These are phyloP conservation scores for Debaryomyces subglobosus DNA, from an alignment of 1,139 yeast genomes.

Conservation along the genomic window DNA sequence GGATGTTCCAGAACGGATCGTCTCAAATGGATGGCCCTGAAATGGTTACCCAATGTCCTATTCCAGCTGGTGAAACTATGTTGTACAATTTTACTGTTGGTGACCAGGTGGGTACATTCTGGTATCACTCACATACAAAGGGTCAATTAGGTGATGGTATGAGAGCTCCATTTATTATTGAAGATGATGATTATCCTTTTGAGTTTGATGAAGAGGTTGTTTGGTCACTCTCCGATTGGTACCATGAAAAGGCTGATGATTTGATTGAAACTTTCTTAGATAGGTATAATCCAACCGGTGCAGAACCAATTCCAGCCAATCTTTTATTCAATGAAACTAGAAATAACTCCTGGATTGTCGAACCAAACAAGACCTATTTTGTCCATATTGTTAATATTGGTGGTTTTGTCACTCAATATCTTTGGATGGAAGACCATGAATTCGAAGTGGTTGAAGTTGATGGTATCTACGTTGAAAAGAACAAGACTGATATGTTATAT, in stretches of 20 bases:
- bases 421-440: slow-evolving; percentile 69
- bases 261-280: slow-evolving; percentile 53
- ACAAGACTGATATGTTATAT: slow-evolving; percentile 58
- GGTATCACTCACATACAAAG: slow-evolving; percentile 85
- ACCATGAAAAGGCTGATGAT: slow-evolving; percentile 53
- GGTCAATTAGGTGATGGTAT: slow-evolving; percentile 80
- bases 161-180: slow-evolving; percentile 71
- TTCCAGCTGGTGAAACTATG: slow-evolving; percentile 65
- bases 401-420: slow-evolving; percentile 70
- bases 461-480: slow-evolving; percentile 66
- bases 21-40: slow-evolving; percentile 80
- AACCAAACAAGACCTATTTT: slow-evolving; percentile 64
- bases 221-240: slow-evolving; percentile 63
- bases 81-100: slow-evolving; percentile 66
- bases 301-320: slow-evolving; percentile 77
- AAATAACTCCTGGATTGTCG: slow-evolving; percentile 58
- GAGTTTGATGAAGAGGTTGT: slow-evolving; percentile 64
- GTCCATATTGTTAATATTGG: slow-evolving; percentile 69
- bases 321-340: slow-evolving; percentile 65
- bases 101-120: slow-evolving; percentile 71
- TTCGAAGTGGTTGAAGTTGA: slow-evolving; percentile 73
- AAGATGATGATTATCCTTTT: slow-evolving; percentile 58
- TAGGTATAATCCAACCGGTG: slow-evolving; percentile 78
- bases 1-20: slow-evolving; percentile 63
- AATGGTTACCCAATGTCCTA: slow-evolving; percentile 77